phyloP scores from a whole-genome alignment of 2,329 filamentous ascomycete species.

The Ophiosphaerella narmari region DNA sequence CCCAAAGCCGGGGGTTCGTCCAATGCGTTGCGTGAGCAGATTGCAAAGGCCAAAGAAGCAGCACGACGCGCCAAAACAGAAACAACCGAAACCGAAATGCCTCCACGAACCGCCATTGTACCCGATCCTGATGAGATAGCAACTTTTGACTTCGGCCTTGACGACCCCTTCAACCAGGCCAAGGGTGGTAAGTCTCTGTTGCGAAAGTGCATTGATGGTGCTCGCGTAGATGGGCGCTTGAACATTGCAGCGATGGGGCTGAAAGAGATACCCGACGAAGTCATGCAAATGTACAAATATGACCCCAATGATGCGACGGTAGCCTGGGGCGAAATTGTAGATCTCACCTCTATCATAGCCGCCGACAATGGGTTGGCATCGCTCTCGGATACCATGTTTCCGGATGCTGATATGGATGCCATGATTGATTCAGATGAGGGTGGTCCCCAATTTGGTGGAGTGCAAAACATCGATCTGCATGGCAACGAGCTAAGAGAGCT shows the following conservation, averaged over 20 bases:
- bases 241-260: slow-evolving; percentile 87
- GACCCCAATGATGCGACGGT: slow-evolving; percentile 65
- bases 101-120: slow-evolving; percentile 38
- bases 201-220: slow-evolving; percentile 71
- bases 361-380: slow-evolving; percentile 86
- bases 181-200: slow-evolving; percentile 70
- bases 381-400: slow-evolving; percentile 76
- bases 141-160: slow-evolving; percentile 63
- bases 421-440: slow-evolving; percentile 66
- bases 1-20: slow-evolving; percentile 69
- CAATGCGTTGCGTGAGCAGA: slow-evolving; percentile 81
- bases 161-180: slow-evolving; percentile 74
- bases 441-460: slow-evolving; percentile 77
- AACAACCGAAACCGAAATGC: slow-evolving; percentile 30
- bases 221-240: slow-evolving; percentile 76
- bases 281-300: slow-evolving; percentile 88
- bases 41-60: slow-evolving; percentile 83
- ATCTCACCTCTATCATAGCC: slow-evolving; percentile 80
- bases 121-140: slow-evolving; percentile 39
- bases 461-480: slow-evolving; percentile 84
- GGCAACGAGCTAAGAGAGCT: slow-evolving; percentile 76
- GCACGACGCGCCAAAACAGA: slow-evolving; percentile 55
- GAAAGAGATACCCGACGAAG: slow-evolving; percentile 77
- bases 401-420: slow-evolving; percentile 64
- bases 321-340: slow-evolving; percentile 90